Base-by-base conservation (phyloP, 148 eudicot species). In the Vaccinium myrtillus region DNA sequence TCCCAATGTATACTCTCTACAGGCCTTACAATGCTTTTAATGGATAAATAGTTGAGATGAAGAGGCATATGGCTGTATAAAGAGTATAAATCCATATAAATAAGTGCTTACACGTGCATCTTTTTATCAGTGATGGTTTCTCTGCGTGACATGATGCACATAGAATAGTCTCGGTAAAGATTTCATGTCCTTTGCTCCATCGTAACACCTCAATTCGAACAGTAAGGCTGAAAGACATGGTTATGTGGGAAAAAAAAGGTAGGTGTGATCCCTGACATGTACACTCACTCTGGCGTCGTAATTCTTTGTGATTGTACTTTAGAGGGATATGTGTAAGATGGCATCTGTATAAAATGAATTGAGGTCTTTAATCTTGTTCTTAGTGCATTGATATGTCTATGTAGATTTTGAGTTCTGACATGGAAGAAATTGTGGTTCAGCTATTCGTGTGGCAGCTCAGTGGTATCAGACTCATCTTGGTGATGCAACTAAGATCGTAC, bases 381-480 rank as follows among this genome's bases (percentile, higher is more conserved):
- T n/a, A 43, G 36, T 69, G 83, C 58, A 70, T 25, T 54, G 9
- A 56, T 55, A 39, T 85, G 53, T 6, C 6, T 27, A 30, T 70
- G 30, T 71, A 12, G 43, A 86, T 56, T 69, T 83, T 48, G 23
- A 18, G 54, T 46, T 86, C 51, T 89, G 79, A 86, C 65, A 21
- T 87, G 55, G 59, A 54, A 80, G 36, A 71, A 70, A 54, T 83
- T 81, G 48, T 87, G 84, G 59, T 86, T 84, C 95, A 96, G 99
- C 99, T 80, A 96, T 96, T 83, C 90, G 99, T 79, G 98, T 95
- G 90, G 99, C 99, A 56, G 86, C 95, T 74, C 97, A 89, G 81
- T 96, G 99, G 99, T 96, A 96, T 89, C 96, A 96, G 79, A 93
- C 90, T 80, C 99, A 96, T 90, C 95, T 96, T 81, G 95, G 95